phyloP scores from a whole-genome alignment of 495 filamentous ascomycete genomes.

The Letharia columbiana region DNA sequence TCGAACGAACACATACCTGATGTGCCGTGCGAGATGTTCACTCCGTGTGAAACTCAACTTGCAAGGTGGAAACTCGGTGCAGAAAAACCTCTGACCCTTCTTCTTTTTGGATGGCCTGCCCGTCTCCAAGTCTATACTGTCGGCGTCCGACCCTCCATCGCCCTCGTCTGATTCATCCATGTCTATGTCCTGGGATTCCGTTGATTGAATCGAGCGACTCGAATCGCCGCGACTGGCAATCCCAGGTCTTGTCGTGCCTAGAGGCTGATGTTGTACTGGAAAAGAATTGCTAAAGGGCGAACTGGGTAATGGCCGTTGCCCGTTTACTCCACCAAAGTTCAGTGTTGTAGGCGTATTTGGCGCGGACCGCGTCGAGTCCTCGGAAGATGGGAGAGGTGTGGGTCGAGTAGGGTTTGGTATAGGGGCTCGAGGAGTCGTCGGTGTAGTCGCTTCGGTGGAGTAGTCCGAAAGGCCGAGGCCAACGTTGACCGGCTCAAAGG shows the following conservation, averaged over 20 bases:
- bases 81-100: constrained; percentile 94
- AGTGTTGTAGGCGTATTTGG: constrained; percentile 55
- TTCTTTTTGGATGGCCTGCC: constrained; percentile 76
- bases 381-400: constrained; percentile 29
- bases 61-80: constrained; percentile 93
- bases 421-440: constrained; percentile 53
- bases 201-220: constrained; percentile 53
- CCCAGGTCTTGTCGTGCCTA: constrained; percentile 31
- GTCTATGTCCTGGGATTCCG: constrained; percentile 64
- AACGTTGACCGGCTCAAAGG: constrained; percentile 73
- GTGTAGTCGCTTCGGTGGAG: constrained; percentile 50
- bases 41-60: constrained; percentile 92
- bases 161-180: constrained; percentile 72
- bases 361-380: constrained; percentile 32
- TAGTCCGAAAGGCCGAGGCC: constrained; percentile 49
- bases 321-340: constrained; percentile 47
- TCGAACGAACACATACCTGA: constrained; percentile 50
- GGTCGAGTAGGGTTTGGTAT: constrained; percentile 34
- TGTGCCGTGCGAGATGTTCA: constrained; percentile 91
- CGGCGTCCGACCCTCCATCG: constrained; percentile 58
- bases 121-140: constrained; percentile 59
- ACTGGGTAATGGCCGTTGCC: constrained; percentile 53
- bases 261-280: constrained; percentile 35
- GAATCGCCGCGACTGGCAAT: constrained; percentile 49
- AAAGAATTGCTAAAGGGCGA: constrained; percentile 48